A percentile compares a stretch with the other conserved stretches of the same genome.
Conservation (phyloP, 305 asterid genomes). For the Solanum hybrid region DNA sequence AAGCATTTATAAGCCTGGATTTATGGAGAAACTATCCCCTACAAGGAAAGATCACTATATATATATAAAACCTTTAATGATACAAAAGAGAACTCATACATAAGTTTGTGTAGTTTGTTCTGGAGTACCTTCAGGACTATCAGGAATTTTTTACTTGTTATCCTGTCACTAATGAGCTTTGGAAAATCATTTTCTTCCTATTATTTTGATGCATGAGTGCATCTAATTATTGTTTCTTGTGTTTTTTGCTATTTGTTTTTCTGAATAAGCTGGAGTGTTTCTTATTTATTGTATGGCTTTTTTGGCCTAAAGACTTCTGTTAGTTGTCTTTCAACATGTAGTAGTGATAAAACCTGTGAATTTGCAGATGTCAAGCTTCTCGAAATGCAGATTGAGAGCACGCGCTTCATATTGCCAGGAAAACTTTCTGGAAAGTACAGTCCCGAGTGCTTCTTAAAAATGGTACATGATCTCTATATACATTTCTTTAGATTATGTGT, state of each 20-base stretch:
- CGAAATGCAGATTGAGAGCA: constrained; percentile 53
- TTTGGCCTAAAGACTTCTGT: not conserved
- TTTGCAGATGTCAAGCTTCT: constrained; percentile 49
- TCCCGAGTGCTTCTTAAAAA: constrained; percentile 72
- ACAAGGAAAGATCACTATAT: not conserved
- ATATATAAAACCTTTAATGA: not conserved
- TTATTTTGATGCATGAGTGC: not conserved
- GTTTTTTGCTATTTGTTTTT: not conserved
- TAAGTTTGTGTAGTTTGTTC: not conserved
- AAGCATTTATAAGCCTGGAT: not conserved
- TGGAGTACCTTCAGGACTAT: not conserved
- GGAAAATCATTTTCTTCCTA: not conserved
- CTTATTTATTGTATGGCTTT: not conserved
- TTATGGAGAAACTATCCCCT: not conserved
- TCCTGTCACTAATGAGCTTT: not conserved
- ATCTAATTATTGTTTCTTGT: not conserved
- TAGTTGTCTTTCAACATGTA: not conserved
- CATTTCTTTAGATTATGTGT: not conserved
- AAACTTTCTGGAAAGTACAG: constrained; percentile 45
- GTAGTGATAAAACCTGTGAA: constrained; percentile 1
- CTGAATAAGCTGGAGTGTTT: not conserved
- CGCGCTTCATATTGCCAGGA: constrained; percentile 59
- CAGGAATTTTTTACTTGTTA: not conserved
- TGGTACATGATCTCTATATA: constrained; percentile 36
- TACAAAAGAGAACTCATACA: not conserved